Conservation (phyloP, 2,329 filamentous ascomycete genomes). For the Ophiocordyceps robertsii region DNA sequence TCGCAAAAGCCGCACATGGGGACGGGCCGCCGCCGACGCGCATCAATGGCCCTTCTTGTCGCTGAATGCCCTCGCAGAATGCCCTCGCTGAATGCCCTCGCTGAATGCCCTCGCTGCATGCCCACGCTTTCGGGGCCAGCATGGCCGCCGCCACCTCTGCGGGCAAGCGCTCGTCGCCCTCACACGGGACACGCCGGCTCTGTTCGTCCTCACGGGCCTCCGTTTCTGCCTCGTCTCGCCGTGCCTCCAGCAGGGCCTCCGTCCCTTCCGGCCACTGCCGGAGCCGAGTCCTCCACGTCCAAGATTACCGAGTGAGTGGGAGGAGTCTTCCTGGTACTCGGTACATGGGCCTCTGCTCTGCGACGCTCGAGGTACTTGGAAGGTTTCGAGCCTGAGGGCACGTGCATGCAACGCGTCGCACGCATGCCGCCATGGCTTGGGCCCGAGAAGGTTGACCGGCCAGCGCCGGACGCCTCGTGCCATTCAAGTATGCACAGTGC, state of each 20-base stretch:
- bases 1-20: neutral
- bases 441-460: too few relatives aligned
- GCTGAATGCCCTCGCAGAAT: too few relatives aligned
- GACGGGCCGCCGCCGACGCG: neutral
- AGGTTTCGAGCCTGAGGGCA: too few relatives aligned
- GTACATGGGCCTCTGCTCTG: neutral
- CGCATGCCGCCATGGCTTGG: too few relatives aligned
- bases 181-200: neutral
- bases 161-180: too few relatives aligned
- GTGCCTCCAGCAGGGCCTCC: neutral
- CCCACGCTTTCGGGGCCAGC: too few relatives aligned
- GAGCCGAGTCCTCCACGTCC: neutral
- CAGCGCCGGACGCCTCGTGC: too few relatives aligned
- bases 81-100: too few relatives aligned
- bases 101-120: neutral
- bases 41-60: neutral
- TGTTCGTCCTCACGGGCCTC: neutral
- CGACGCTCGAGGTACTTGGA: too few relatives aligned
- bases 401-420: too few relatives aligned
- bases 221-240: neutral
- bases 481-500: too few relatives aligned
- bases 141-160: too few relatives aligned
- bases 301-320: neutral
- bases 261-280: neutral
- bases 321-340: neutral